Conservation (phyloP, 441 rosid species). For the Aquilaria agallochum region DNA sequence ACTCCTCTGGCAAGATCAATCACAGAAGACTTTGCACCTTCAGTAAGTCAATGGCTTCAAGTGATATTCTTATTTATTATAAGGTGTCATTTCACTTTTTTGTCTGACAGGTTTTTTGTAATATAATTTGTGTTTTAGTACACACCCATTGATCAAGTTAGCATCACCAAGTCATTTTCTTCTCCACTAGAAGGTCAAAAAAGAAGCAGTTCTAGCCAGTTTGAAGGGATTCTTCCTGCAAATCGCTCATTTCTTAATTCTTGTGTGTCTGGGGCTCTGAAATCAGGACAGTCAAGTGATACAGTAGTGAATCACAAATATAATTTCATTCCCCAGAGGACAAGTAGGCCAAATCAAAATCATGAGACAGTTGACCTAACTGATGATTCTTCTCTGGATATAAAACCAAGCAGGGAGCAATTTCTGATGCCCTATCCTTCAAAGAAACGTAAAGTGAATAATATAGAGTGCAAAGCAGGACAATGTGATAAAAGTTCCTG, state of each 20-base stretch:
- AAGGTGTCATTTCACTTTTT: constrained; percentile 6
- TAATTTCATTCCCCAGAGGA: constrained; percentile 31
- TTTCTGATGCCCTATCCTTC: constrained; percentile 29
- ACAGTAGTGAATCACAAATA: constrained; percentile 31
- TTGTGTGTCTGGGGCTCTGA: constrained; percentile 25
- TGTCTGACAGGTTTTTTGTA: constrained; percentile 13
- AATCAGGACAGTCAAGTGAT: constrained; percentile 38
- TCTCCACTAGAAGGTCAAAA: constrained; percentile 39
- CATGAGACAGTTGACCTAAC: constrained; percentile 31
- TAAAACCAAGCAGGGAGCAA: constrained; percentile 34
- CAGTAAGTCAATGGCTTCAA: too few relatives aligned
- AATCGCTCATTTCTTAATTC: constrained; percentile 59
- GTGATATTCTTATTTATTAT: constrained; percentile 1
- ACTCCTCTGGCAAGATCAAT: too few relatives aligned
- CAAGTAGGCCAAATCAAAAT: constrained; percentile 30
- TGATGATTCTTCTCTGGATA: constrained; percentile 21
- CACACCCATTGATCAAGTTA: constrained; percentile 17
- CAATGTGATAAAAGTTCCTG: constrained; percentile 16
- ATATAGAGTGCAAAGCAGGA: constrained; percentile 23
- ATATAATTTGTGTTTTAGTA: constrained; percentile 26
- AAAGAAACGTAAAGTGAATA: constrained; percentile 55
- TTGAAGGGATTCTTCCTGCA: constrained; percentile 66
- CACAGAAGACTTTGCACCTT: too few relatives aligned
- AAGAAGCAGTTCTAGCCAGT: constrained; percentile 31
- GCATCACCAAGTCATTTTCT: constrained; percentile 24